Base-by-base conservation (phyloP, 1,284 basidiomycete species). In the Ganoderma meredithae region DNA sequence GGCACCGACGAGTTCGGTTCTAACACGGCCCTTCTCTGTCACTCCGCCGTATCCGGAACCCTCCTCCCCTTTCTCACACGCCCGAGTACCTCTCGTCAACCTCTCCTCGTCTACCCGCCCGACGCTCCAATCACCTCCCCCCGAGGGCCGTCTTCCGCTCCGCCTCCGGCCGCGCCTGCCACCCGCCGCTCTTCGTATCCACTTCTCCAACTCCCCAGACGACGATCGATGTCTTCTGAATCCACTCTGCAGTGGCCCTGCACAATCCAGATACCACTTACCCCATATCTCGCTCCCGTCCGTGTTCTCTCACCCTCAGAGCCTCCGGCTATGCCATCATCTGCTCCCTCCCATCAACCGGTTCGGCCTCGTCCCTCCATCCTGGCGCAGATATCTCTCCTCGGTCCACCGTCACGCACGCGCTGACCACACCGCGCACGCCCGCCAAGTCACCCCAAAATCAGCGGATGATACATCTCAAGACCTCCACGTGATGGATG, bases 1-100 rank as follows among this genome's bases (percentile, higher is more conserved):
- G 41, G 53, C 63, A 49, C 68, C 67, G 69, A 69, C 69, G 67
- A 62, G 56, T 39, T 73, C 69, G 69, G 72, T 73, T 69, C 72
- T 71, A 69, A 40, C 66, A 69, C 70, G 66, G 66, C 66, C 40
- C 68, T 71, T 70, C 68, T 40, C 60, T 71, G 72, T 68, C 72
- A 71, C 36, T 31, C 56, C 64, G 47, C 60, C 64, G 66, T 56
- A 59, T 62, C 60, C 64, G 66, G 68, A 62, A 65, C 52, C 56
- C 47, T 39, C 61, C 61, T 63, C 40, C n/a, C 62, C 68, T 52
- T 68, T 71, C 68, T 69, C 70, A 67, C 68, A 63, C 58, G 9
- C 31, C 49, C 68, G 62, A 49, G 59, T 64, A 60, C 66, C 66
- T 53, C 19, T 62, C 41, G 39, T 65, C 63, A 60, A 25, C 22